Evolutionary conservation across 495 filamentous ascomycete species (phyloP).

Genomic region (Neurospora pannonica): DNA sequence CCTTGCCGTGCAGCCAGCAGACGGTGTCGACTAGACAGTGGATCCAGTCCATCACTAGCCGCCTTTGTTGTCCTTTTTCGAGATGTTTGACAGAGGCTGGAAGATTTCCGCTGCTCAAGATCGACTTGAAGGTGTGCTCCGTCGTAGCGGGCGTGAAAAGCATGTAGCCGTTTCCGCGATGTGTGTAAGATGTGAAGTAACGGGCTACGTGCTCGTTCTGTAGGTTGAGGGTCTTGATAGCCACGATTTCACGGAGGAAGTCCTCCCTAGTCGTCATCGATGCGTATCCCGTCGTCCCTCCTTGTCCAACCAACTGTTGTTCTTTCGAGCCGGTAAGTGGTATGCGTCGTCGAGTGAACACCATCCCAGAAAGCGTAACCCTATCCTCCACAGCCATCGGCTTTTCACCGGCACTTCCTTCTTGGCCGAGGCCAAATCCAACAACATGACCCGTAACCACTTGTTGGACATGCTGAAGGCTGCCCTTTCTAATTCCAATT

Average conservation of each 20-base stretch:
- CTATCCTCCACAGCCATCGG: constrained; percentile 37
- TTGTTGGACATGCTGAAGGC: constrained; percentile 32
- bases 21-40: constrained; percentile 76
- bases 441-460: neutral
- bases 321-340: constrained; percentile 28
- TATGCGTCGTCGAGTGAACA: constrained; percentile 64
- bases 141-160: constrained; percentile 60
- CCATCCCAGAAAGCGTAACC: constrained; percentile 52
- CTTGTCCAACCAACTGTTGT: constrained; percentile 19
- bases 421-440: neutral
- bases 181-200: constrained; percentile 70
- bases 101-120: constrained; percentile 50
- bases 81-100: constrained; percentile 61
- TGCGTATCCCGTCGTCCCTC: constrained; percentile 38
- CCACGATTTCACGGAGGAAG: constrained; percentile 59
- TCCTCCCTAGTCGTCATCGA: constrained; percentile 46
- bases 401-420: neutral
- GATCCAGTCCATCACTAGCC: constrained; percentile 71
- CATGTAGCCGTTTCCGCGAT: constrained; percentile 61
- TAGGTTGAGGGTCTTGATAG: constrained; percentile 41
- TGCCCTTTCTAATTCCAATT: constrained; percentile 41
- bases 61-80: constrained; percentile 58
- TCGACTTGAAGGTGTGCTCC: constrained; percentile 68
- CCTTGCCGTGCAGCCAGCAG: constrained; percentile 64
- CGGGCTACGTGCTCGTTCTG: constrained; percentile 75